phyloP scores from a whole-genome alignment of 139 green algal genomes.

The Closterium sp. region DNA sequence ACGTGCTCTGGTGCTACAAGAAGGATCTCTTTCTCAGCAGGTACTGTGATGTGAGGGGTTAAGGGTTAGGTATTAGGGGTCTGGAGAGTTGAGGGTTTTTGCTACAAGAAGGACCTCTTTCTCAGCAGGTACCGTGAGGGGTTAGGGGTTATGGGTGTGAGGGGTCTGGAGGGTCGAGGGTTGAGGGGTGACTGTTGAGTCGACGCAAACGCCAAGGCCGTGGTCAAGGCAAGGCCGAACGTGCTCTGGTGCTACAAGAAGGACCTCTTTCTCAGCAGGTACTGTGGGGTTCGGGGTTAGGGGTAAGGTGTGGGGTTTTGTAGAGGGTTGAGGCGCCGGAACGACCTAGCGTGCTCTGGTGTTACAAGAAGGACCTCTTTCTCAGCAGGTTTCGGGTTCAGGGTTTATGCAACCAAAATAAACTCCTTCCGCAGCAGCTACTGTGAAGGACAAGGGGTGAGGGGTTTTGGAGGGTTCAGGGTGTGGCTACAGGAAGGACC shows the following conservation, averaged over 20 bases:
- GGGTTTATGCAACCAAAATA: too few relatives aligned
- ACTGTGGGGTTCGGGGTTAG: too few relatives aligned
- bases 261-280: conserved; percentile 90
- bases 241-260: conserved; percentile 99
- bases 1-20: conserved; percentile 99
- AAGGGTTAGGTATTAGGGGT: too few relatives aligned
- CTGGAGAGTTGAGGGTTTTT: too few relatives aligned
- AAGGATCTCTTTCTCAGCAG: too few relatives aligned
- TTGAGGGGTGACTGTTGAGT: too few relatives aligned
- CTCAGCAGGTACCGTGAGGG: conserved; percentile 69
- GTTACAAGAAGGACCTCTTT: conserved; percentile 99
- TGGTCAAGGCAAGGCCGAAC: conserved; percentile 86
- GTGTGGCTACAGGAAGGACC: too few relatives aligned
- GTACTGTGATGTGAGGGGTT: too few relatives aligned
- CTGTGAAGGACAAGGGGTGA: conserved; percentile 37
- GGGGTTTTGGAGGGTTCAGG: conserved; percentile 34
- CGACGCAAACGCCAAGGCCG: conserved; percentile 86
- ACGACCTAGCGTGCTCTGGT: conserved; percentile 86
- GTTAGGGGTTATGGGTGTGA: too few relatives aligned
- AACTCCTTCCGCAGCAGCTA: conserved; percentile 60
- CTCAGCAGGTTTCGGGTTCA: too few relatives aligned
- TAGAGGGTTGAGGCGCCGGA: too few relatives aligned
- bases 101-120: conserved; percentile 93
- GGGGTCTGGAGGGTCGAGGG: conserved; percentile 73
- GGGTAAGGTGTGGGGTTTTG: too few relatives aligned